phyloP scores from a whole-genome alignment of 257 asterid species.

The Forsythia suspensa region DNA sequence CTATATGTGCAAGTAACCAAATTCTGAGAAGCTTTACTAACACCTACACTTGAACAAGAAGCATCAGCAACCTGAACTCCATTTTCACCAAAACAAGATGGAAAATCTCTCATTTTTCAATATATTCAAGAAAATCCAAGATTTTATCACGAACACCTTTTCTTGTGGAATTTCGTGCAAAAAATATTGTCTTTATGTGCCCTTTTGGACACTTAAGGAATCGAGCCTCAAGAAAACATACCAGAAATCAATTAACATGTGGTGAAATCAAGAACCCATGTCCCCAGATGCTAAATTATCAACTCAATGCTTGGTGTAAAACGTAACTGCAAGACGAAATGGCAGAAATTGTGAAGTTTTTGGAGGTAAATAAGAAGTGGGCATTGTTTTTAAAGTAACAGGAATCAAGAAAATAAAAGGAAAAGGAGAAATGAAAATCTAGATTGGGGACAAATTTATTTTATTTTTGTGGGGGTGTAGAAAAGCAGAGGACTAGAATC shows the following conservation, averaged over 20 bases:
- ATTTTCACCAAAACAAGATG: slow-evolving; percentile 60
- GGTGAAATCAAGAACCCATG: slow-evolving; percentile 35
- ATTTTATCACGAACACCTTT: not conserved
- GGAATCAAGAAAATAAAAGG: not conserved
- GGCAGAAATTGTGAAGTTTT: slow-evolving; percentile 19
- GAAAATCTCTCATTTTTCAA: slow-evolving; percentile 46
- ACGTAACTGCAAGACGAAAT: not conserved
- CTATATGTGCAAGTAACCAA: slow-evolving; percentile 44
- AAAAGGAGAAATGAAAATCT: slow-evolving; percentile 36
- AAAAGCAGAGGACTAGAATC: slow-evolving; percentile 22
- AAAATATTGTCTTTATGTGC: not conserved
- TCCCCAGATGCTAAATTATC: slow-evolving; percentile 1
- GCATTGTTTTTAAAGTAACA: not conserved
- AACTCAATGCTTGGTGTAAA: not conserved
- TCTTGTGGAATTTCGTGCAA: too few relatives aligned
- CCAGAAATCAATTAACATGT: slow-evolving; percentile 27
- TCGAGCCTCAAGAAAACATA: slow-evolving; percentile 17
- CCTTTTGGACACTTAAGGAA: not conserved
- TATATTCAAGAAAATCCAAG: not conserved
- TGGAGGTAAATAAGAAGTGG: slow-evolving; percentile 26
- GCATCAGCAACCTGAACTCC: slow-evolving; percentile 60
- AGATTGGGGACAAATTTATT: slow-evolving; percentile 27
- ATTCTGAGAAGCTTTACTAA: slow-evolving; percentile 41
- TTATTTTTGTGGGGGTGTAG: slow-evolving; percentile 30
- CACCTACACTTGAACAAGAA: slow-evolving; percentile 36